A percentile compares a stretch with the other conserved stretches of the same genome.
Conservation (phyloP, 495 filamentous ascomycete genomes). For the Hypomontagnella submonticulosa region DNA sequence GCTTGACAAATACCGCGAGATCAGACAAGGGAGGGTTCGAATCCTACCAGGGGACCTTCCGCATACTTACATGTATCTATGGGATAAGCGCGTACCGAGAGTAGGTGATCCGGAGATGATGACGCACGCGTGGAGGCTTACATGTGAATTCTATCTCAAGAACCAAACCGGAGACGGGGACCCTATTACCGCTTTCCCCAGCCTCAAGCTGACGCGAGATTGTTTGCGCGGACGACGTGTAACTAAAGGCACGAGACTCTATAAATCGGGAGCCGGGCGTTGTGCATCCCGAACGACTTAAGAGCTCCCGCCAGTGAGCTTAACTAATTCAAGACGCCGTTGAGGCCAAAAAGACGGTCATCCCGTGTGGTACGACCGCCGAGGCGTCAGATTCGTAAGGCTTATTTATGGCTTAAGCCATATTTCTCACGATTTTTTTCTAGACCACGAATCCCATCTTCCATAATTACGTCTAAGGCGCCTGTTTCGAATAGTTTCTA, state of each 20-base stretch:
- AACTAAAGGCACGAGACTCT: background rate
- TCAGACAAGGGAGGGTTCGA: too few relatives aligned
- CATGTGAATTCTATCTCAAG: constrained; percentile 26
- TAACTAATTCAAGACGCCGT: background rate
- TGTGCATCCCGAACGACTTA: background rate
- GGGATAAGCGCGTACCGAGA: too few relatives aligned
- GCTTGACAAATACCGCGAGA: too few relatives aligned
- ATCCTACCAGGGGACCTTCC: too few relatives aligned
- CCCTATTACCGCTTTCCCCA: constrained; percentile 1
- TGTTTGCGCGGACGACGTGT: constrained; percentile 14
- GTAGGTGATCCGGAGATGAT: background rate
- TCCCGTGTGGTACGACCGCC: too few relatives aligned
- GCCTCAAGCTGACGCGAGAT: constrained; percentile 8
- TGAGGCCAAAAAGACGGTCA: background rate
- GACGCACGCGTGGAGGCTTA: constrained; percentile 22
- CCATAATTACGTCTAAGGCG: too few relatives aligned
- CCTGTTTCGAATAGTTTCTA: too few relatives aligned
- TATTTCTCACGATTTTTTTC: too few relatives aligned
- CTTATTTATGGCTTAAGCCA: too few relatives aligned
- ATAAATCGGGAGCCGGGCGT: constrained; percentile 1
- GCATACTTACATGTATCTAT: too few relatives aligned
- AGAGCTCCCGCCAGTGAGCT: background rate
- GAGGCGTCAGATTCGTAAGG: background rate
- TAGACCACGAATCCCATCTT: too few relatives aligned
- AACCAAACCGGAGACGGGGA: background rate